Evolutionary conservation across 2,329 filamentous ascomycete genomes (phyloP).

Genomic region (Aspergillus sp.): DNA sequence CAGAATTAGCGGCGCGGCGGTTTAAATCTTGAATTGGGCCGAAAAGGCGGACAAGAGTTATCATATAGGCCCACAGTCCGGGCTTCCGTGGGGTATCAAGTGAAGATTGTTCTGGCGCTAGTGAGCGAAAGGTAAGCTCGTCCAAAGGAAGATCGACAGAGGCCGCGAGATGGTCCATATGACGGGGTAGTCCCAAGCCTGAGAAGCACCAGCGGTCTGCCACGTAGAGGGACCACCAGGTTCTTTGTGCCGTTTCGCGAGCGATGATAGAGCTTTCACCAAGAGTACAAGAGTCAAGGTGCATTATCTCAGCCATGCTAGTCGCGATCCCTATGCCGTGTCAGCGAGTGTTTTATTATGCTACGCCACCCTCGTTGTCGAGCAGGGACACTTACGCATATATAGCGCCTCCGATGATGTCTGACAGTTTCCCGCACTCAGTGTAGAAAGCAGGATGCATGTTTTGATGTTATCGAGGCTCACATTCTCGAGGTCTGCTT

Average conservation of each 20-base stretch:
- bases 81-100: neutral
- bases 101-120: no score
- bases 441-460: no score
- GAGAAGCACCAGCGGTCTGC: slow-evolving; percentile 33
- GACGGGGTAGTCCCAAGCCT: slow-evolving; percentile 30
- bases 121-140: neutral
- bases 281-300: no score
- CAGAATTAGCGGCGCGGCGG: slow-evolving; percentile 19
- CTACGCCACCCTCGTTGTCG: no score
- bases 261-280: no score
- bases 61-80: slow-evolving; percentile 39
- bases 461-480: no score
- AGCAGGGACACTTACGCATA: no score
- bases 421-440: no score
- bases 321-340: no score
- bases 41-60: slow-evolving; percentile 33
- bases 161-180: slow-evolving; percentile 21
- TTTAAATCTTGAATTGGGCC: slow-evolving; percentile 38
- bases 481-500: no score
- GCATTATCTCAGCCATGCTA: neutral
- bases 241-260: slow-evolving; percentile 22
- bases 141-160: neutral
- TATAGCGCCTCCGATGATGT: no score
- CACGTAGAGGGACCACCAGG: slow-evolving; percentile 36
- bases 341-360: no score